These are phyloP conservation scores for Termitomyces sp. DNA, from an alignment of 768 basidiomycete genomes.

Conservation along the genomic window DNA sequence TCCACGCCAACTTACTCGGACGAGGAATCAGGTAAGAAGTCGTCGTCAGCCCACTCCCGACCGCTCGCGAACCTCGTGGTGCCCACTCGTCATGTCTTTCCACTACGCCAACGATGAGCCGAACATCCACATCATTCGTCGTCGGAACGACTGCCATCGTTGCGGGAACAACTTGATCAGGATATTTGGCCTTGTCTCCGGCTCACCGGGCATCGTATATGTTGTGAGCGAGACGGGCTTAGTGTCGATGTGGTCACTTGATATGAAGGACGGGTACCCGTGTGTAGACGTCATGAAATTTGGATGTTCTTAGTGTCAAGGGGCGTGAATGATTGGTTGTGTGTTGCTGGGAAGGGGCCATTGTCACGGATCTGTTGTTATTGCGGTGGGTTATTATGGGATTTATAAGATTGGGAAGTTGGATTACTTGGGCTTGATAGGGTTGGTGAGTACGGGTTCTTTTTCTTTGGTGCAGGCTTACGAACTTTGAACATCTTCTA, in stretches of 20 bases:
- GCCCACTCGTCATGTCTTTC: slow-evolving; percentile 36
- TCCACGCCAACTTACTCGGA: slow-evolving; percentile 34
- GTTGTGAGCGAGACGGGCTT: slow-evolving; percentile 91
- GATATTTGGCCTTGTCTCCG: slow-evolving; percentile 55
- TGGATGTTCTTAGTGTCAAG: slow-evolving; percentile 77
- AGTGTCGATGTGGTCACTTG: slow-evolving; percentile 74
- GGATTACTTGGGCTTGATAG: slow-evolving; percentile 74
- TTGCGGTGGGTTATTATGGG: slow-evolving; percentile 69
- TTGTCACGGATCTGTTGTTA: slow-evolving; percentile 59
- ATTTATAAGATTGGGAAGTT: slow-evolving; percentile 63
- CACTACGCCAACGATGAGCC: slow-evolving; percentile 35
- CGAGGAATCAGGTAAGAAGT: slow-evolving; percentile 59
- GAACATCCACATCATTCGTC: slow-evolving; percentile 51
- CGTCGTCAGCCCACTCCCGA: slow-evolving; percentile 52
- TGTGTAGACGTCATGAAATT: slow-evolving; percentile 75
- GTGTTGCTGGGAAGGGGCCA: slow-evolving; percentile 80
- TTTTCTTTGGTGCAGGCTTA: neutral
- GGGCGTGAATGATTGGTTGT: slow-evolving; percentile 81
- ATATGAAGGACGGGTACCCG: slow-evolving; percentile 50
- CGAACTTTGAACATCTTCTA: slow-evolving; percentile 29
- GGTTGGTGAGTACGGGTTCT: slow-evolving; percentile 58
- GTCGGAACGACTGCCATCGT: slow-evolving; percentile 56
- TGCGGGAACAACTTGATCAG: slow-evolving; percentile 55
- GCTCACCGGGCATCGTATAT: slow-evolving; percentile 61
- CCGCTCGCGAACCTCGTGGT: slow-evolving; percentile 59